Percentiles rank a stretch among this genome's conserved stretches.
These are phyloP conservation scores for Phlebiopsis gigantea DNA, from an alignment of 768 basidiomycete genomes.

Conservation along the genomic window DNA sequence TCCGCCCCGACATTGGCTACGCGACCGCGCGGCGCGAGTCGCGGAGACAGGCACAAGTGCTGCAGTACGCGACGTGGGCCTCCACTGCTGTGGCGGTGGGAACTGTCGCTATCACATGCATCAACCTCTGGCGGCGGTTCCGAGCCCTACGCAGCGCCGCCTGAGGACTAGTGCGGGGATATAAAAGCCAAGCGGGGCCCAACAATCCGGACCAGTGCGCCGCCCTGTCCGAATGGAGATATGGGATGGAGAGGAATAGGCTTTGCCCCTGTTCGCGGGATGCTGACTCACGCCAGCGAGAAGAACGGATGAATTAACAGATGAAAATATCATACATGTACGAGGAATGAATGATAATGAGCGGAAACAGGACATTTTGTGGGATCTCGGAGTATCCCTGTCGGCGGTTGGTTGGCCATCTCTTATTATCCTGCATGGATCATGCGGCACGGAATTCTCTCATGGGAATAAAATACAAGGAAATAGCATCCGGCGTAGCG, in stretches of 20 bases:
- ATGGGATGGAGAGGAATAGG: conserved; percentile 4
- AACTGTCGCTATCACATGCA: conserved; percentile 33
- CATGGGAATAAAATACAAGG: conserved; percentile 13
- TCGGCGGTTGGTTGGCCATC: conserved; percentile 14
- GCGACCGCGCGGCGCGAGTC: conserved; percentile 71
- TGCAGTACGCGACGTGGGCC: conserved; percentile 47
- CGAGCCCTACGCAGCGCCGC: conserved; percentile 11
- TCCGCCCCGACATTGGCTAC: conserved; percentile 93
- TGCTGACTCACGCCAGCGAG: conserved; percentile 11
- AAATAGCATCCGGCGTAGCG: conserved; percentile 11
- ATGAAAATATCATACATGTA: background rate
- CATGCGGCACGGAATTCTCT: conserved; percentile 9
- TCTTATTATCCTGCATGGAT: conserved; percentile 9
- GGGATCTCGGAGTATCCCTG: conserved; percentile 19
- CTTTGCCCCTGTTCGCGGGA: conserved; percentile 14
- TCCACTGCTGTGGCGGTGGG: conserved; percentile 41
- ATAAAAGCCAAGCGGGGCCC: background rate
- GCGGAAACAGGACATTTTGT: conserved; percentile 19
- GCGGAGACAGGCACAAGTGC: conserved; percentile 58
- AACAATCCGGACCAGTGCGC: conserved; percentile 4
- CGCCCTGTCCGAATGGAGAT: conserved; percentile 12
- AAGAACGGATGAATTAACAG: conserved; percentile 4
- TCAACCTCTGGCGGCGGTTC: conserved; percentile 24
- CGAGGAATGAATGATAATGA: conserved; percentile 7
- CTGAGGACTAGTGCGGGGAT: background rate